phyloP scores from a whole-genome alignment of 306 rosid species.

The Ormosia emarginata region DNA sequence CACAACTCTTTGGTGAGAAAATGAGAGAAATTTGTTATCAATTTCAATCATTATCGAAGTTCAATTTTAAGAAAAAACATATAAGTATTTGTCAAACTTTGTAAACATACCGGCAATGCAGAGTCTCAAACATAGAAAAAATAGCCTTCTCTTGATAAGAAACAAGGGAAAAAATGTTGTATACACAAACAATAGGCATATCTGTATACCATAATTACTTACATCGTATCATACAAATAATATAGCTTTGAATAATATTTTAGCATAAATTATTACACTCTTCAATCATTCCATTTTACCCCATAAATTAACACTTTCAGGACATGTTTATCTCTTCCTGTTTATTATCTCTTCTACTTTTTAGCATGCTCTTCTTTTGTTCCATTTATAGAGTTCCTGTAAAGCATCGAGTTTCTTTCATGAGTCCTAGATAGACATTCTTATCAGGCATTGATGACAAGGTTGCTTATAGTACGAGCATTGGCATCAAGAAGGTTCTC shows the following conservation, averaged over 20 bases:
- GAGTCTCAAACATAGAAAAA: neutral
- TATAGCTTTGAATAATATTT: slow-evolving; percentile 18
- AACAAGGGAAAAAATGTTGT: neutral
- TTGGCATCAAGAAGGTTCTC: slow-evolving; percentile 81
- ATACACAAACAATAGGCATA: slow-evolving; percentile 24
- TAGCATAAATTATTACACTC: slow-evolving; percentile 25
- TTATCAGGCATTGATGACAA: slow-evolving; percentile 33
- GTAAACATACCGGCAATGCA: neutral
- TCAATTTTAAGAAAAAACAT: neutral
- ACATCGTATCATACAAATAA: slow-evolving; percentile 32
- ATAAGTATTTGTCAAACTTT: neutral
- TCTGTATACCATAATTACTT: slow-evolving; percentile 26
- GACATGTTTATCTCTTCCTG: neutral
- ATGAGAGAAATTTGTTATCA: neutral
- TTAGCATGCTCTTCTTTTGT: neutral
- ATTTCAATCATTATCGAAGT: neutral
- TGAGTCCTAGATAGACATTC: slow-evolving; percentile 11
- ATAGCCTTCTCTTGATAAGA: neutral
- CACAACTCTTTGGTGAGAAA: neutral
- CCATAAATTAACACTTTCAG: slow-evolving; percentile 17
- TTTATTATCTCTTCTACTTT: neutral
- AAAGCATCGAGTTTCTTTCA: neutral
- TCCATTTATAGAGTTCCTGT: slow-evolving; percentile 18
- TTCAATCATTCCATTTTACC: slow-evolving; percentile 19
- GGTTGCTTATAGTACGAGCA: slow-evolving; percentile 37